Percentiles rank a stretch among this genome's conserved stretches.
phyloP scores from a whole-genome alignment of 108 stramenopile species.

The Schizochytrium sp. region DNA sequence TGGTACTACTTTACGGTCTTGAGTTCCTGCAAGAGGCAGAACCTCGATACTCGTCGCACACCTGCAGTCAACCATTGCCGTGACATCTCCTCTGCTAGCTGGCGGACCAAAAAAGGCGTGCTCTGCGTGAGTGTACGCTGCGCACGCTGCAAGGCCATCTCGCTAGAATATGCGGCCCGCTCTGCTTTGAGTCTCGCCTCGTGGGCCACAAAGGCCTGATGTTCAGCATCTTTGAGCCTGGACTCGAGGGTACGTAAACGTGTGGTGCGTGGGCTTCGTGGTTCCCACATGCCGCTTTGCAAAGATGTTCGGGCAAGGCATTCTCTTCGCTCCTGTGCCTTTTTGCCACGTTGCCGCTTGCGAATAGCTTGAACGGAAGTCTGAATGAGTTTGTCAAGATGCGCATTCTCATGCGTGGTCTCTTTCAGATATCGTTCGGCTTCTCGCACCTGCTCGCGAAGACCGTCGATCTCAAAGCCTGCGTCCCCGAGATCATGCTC shows the following conservation, averaged over 20 bases:
- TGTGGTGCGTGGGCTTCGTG: not conserved
- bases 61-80: too few species aligned
- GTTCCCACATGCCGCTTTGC: not conserved
- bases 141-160: too few species aligned
- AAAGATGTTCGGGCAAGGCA: too few species aligned
- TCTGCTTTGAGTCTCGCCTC: too few species aligned
- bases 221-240: not conserved
- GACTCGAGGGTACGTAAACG: not conserved
- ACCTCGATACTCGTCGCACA: too few species aligned
- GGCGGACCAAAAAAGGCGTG: too few species aligned
- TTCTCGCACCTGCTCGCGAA: not conserved
- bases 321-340: too few species aligned
- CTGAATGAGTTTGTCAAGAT: not conserved
- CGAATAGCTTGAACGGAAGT: not conserved
- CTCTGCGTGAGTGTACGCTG: too few species aligned
- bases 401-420: not conserved
- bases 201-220: not conserved
- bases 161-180: too few species aligned
- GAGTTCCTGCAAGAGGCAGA: too few species aligned
- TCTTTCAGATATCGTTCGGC: not conserved
- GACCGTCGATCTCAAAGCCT: not conserved
- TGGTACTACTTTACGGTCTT: too few species aligned
- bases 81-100: too few species aligned
- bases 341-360: not conserved
- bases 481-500: not conserved